A percentile compares a stretch with the other conserved stretches of the same genome.
Evolutionary conservation across 2,329 filamentous ascomycete species (phyloP).

Genomic region (Chalara sp.): DNA sequence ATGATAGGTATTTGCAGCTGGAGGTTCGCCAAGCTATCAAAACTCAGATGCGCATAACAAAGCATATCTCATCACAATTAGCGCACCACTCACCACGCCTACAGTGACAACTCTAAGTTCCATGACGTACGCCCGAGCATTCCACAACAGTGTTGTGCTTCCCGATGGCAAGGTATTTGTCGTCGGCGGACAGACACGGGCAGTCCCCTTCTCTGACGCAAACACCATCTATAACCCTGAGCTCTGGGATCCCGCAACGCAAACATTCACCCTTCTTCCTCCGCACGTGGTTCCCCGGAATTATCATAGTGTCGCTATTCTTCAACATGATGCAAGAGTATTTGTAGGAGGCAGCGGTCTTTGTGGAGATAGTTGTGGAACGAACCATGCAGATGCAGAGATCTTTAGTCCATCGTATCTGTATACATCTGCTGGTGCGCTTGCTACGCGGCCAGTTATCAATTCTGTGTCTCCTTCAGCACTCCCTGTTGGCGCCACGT

Average conservation of each 20-base stretch:
- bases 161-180: conserved; percentile 42
- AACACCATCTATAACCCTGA: conserved; percentile 36
- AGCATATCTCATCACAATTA: conserved; percentile 44
- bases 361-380: conserved; percentile 35
- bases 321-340: conserved; percentile 44
- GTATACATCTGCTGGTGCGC: conserved; percentile 36
- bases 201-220: conserved; percentile 38
- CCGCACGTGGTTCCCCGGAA: conserved; percentile 35
- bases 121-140: conserved; percentile 35
- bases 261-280: conserved; percentile 33
- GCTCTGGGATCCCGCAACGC: conserved; percentile 36
- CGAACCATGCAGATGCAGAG: conserved; percentile 47
- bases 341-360: conserved; percentile 46
- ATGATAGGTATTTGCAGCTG: conserved; percentile 36
- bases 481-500: conserved; percentile 25
- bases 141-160: conserved; percentile 40
- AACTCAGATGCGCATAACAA: conserved; percentile 34
- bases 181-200: conserved; percentile 38
- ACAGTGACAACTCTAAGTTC: conserved; percentile 27
- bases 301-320: conserved; percentile 43
- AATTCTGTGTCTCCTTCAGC: conserved; percentile 23
- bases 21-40: conserved; percentile 41
- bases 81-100: conserved; percentile 18
- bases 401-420: conserved; percentile 51
- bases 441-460: conserved; percentile 37